Percentiles rank a stretch among this genome's conserved stretches.
These are phyloP conservation scores for Penicillium maclennaniae DNA, from an alignment of 495 filamentous ascomycete genomes.

Conservation along the genomic window DNA sequence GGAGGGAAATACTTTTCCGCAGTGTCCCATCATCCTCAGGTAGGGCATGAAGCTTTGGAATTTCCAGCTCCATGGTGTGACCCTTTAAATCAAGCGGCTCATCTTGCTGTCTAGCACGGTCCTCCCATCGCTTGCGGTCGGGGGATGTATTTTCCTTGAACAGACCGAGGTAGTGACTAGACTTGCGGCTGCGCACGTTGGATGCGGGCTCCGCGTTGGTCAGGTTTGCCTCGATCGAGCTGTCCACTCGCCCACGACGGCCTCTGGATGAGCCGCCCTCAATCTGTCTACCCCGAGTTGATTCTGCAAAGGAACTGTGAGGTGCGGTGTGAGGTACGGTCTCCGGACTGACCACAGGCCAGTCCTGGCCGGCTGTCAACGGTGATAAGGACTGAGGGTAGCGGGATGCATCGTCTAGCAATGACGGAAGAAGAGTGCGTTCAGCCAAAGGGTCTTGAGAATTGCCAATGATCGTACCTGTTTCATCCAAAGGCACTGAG, in stretches of 20 bases:
- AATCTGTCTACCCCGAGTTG: conserved; percentile 11
- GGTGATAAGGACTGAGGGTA: conserved; percentile 18
- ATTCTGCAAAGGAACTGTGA: conserved; percentile 17
- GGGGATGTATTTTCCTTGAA: conserved; percentile 81
- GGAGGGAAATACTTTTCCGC: conserved; percentile 34
- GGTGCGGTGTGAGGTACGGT: conserved; percentile 16
- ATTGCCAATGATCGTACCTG: conserved; percentile 20
- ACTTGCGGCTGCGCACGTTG: conserved; percentile 86
- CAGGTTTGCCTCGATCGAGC: conserved; percentile 77
- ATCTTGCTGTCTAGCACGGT: conserved; percentile 29
- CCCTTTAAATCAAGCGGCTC: conserved; percentile 17
- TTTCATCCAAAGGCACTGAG: conserved; percentile 18
- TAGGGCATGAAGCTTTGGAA: not conserved
- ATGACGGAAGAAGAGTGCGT: conserved; percentile 29
- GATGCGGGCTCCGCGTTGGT: conserved; percentile 64
- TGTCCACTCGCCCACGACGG: conserved; percentile 60
- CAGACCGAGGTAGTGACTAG: conserved; percentile 84
- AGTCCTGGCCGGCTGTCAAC: conserved; percentile 15
- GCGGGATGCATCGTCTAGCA: conserved; percentile 29
- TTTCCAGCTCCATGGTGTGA: conserved; percentile 15
- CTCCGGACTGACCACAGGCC: conserved; percentile 17
- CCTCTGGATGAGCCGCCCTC: conserved; percentile 44
- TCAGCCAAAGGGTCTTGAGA: conserved; percentile 21
- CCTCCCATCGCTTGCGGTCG: conserved; percentile 44
- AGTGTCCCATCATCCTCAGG: conserved; percentile 19